Evolutionary conservation across 2,329 filamentous ascomycete genomes (phyloP), one percentile per base, ranked within the genome.

Genomic region (Stromatinia cepivora): DNA sequence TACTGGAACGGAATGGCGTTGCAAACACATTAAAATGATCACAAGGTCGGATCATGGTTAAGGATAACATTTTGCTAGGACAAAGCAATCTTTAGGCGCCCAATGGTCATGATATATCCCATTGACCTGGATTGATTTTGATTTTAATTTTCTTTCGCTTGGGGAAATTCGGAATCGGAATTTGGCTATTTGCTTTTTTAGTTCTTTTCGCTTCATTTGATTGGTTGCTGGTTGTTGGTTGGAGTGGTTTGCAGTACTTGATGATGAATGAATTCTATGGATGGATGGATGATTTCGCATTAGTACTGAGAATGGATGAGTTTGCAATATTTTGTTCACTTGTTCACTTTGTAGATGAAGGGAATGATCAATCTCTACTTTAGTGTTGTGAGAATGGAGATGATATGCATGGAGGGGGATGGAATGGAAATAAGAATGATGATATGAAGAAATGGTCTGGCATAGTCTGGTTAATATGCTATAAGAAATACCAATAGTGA

Each of bases 1-100:
- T 50, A 62, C 45, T 62, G 59, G 45, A 62, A 62, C 45, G 59
- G 59, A 62, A 50, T 50, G 59, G 59, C 59, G 45, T 62, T 62
- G 59, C 59, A 62, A 50, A 50, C 42, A 62, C 59, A 62, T 62
- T 50, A 50, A 62, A 62, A 62, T 62, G 59, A 62, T 45, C 45
- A 62, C 31, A 50, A 62, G 59, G 59, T 62, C 59, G 59, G 59
- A 50, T 50, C 59, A 62, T 50, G 59, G 59, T 36, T 62, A 50
- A 36, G 45, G 59, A 50, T 62, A 62, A 62, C 45, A 62, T 62
- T 62, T 62, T 50, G 59, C 59, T 62, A 36, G 59, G 59, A 62
- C 45, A 62, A 48, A 36, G 59, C 59, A 62, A 62, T 62, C 31
- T 62, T 62, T 50, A 36, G 59, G 59, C 59, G 59, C 45, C 59